Evolutionary conservation across 106 monocot species (phyloP).

Genomic region (Dactylorhiza incarnata): DNA sequence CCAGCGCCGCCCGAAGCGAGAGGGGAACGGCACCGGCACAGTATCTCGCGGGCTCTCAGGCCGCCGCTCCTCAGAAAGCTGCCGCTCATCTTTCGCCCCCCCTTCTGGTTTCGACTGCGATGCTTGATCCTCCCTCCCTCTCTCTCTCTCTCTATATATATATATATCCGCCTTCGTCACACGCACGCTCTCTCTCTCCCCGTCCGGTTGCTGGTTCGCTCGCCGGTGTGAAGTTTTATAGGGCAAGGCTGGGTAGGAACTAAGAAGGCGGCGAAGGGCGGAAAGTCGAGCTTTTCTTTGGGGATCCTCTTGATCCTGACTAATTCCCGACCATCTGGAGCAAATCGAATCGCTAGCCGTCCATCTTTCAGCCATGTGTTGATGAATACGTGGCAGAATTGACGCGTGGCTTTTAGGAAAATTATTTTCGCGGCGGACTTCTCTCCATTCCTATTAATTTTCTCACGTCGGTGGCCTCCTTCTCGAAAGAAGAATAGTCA

Average conservation of each 20-base stretch:
- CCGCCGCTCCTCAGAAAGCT: slow-evolving; percentile 24
- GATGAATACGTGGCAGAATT: too few species aligned
- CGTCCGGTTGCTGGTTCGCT: not conserved
- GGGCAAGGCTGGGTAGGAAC: not conserved
- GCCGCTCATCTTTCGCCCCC: slow-evolving; percentile 14
- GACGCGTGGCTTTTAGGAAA: too few species aligned
- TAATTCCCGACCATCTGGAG: not conserved
- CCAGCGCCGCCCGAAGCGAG: not conserved
- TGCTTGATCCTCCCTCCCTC: not conserved
- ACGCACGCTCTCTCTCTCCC: not conserved
- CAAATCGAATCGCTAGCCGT: too few species aligned
- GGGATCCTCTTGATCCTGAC: not conserved
- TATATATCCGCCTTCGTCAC: too few species aligned
- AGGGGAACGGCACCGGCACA: slow-evolving; percentile 8
- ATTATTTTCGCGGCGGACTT: too few species aligned
- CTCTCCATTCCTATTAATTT: too few species aligned
- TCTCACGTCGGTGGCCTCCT: too few species aligned
- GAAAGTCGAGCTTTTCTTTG: not conserved
- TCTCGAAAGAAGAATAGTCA: too few species aligned
- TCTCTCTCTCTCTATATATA: not conserved
- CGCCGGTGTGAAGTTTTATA: not conserved
- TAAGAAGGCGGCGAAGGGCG: not conserved
- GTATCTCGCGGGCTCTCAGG: slow-evolving; percentile 16
- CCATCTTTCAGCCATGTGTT: too few species aligned
- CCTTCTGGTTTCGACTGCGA: not conserved